Conservation (phyloP, 305 asterid genomes). For the Nicotiana rustica region DNA sequence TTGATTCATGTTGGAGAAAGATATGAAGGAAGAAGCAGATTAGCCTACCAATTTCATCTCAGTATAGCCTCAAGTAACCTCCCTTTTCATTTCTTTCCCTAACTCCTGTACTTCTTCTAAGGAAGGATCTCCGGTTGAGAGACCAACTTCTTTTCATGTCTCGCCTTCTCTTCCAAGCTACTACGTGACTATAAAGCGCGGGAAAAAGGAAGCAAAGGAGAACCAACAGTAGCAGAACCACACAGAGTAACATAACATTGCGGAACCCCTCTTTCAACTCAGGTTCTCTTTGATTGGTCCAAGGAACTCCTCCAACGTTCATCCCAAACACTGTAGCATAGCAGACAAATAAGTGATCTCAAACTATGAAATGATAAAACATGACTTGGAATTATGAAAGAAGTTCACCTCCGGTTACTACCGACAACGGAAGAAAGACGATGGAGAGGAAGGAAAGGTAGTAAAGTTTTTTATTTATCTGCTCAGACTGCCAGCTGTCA, state of each 20-base stretch:
- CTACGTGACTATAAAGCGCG: slow-evolving; percentile 57
- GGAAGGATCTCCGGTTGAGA: slow-evolving; percentile 68
- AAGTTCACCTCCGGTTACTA: slow-evolving; percentile 85
- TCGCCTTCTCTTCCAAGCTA: slow-evolving; percentile 66
- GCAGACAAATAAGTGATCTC: neutral
- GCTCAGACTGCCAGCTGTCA: slow-evolving; percentile 98
- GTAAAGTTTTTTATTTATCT: slow-evolving; percentile 86
- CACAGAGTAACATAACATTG: slow-evolving; percentile 71
- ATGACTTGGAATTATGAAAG: slow-evolving; percentile 6
- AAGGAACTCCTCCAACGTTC: slow-evolving; percentile 99
- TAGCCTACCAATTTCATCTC: slow-evolving; percentile 33
- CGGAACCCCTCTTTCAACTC: slow-evolving; percentile 75
- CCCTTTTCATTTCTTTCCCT: slow-evolving; percentile 55
- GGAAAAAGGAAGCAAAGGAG: slow-evolving; percentile 89
- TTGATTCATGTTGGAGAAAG: neutral
- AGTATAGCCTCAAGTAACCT: slow-evolving; percentile 67
- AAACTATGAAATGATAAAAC: neutral
- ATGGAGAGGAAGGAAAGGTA: slow-evolving; percentile 96
- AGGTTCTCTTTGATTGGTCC: slow-evolving; percentile 81
- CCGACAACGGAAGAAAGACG: slow-evolving; percentile 86
- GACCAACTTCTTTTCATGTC: slow-evolving; percentile 65
- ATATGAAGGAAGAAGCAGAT: slow-evolving; percentile 9
- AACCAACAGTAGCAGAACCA: slow-evolving; percentile 61
- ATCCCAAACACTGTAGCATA: slow-evolving; percentile 77
- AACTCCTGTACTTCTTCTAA: slow-evolving; percentile 47